phyloP scores from a whole-genome alignment of 768 basidiomycete species.

The Leccinum aurantiacum region DNA sequence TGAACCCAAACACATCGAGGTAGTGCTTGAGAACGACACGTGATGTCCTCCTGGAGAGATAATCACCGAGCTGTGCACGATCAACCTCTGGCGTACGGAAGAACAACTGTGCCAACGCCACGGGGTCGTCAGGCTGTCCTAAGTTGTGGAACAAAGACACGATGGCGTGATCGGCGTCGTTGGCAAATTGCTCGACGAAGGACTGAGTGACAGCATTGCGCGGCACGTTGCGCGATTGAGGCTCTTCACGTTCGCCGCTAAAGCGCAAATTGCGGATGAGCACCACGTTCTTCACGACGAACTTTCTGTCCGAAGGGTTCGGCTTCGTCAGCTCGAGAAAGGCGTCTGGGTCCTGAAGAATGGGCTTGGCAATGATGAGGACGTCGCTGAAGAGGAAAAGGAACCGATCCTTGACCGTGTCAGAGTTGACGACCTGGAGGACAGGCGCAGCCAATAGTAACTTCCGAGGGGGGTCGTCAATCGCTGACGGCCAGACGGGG shows the following conservation, averaged over 20 bases:
- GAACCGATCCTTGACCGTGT: constrained; percentile 94
- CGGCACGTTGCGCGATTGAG: constrained; percentile 45
- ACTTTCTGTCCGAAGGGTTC: constrained; percentile 65
- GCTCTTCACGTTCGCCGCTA: constrained; percentile 65
- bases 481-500: constrained; percentile 57
- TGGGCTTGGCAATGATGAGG: constrained; percentile 89
- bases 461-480: constrained; percentile 87
- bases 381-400: constrained; percentile 97
- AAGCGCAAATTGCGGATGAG: constrained; percentile 69
- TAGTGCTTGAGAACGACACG: constrained; percentile 78
- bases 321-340: constrained; percentile 59
- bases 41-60: constrained; percentile 72
- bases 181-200: constrained; percentile 78
- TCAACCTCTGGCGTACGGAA: constrained; percentile 87
- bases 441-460: constrained; percentile 83
- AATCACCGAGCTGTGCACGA: constrained; percentile 78
- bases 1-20: constrained; percentile 77
- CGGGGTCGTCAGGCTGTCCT: constrained; percentile 61
- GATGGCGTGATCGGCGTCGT: constrained; percentile 81
- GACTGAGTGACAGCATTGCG: constrained; percentile 65
- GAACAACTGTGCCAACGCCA: constrained; percentile 70
- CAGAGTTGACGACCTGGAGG: constrained; percentile 89
- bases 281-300: constrained; percentile 88
- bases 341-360: constrained; percentile 66
- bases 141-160: constrained; percentile 64